Conservation (phyloP, 345 rosid genomes). For the Citrus sp. region DNA sequence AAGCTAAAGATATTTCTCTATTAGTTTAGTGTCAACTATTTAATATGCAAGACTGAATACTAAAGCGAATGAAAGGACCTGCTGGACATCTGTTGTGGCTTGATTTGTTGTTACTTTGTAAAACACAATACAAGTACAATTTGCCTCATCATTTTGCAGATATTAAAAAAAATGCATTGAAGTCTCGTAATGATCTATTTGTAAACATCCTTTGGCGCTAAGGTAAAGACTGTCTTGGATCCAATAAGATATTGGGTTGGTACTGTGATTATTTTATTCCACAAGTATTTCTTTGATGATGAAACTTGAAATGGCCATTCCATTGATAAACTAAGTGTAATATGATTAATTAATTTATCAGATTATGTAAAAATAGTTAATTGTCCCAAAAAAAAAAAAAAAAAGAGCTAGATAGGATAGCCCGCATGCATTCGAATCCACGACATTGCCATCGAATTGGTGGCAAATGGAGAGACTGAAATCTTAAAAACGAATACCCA, state of each 20-base stretch:
- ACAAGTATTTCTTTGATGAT: too few species aligned
- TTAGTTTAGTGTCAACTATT: background rate
- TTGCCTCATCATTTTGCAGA: background rate
- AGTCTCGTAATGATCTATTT: background rate
- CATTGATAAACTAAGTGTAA: too few species aligned
- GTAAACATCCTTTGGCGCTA: background rate
- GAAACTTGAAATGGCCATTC: too few species aligned
- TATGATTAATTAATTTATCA: too few species aligned
- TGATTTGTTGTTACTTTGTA: background rate
- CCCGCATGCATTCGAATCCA: background rate
- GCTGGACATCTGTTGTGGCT: constrained; percentile 6
- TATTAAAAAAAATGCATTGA: background rate
- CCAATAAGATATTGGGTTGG: background rate
- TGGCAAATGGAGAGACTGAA: constrained; percentile 29
- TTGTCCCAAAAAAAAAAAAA: too few species aligned
- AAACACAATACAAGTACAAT: background rate
- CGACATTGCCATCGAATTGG: constrained; percentile 6
- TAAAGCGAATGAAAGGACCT: background rate
- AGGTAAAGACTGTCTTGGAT: constrained; percentile 5
- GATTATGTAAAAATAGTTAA: too few species aligned
- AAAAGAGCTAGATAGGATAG: background rate
- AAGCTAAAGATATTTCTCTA: constrained; percentile 14
- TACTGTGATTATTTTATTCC: background rate
- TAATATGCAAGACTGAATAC: background rate
- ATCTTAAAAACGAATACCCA: constrained; percentile 27